A percentile compares a stretch with the other conserved stretches of the same genome.
Conservation (phyloP, 2,329 filamentous ascomycete genomes). For the Fonsecaea pedrosoi region DNA sequence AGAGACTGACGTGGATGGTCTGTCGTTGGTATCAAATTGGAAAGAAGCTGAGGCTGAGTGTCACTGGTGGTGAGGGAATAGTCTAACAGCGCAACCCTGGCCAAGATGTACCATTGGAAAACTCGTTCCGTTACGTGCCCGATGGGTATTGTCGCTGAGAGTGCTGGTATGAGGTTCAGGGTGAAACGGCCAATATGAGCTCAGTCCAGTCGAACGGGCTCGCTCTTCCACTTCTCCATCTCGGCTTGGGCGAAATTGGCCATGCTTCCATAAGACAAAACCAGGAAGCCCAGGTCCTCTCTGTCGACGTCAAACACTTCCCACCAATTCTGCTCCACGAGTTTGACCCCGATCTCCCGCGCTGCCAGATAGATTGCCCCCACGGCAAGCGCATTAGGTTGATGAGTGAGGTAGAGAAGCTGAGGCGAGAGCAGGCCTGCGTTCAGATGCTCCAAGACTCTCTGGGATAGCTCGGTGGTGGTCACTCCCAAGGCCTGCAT, state of each 20-base stretch:
- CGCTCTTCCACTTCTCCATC: slow-evolving; percentile 59
- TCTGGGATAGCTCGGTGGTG: slow-evolving; percentile 63
- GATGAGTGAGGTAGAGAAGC: slow-evolving; percentile 87
- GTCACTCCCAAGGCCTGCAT: slow-evolving; percentile 81
- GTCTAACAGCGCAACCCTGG: not conserved
- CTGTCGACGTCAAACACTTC: slow-evolving; percentile 96
- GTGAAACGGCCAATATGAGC: not conserved
- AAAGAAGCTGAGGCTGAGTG: not conserved
- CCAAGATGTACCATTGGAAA: not conserved
- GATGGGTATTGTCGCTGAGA: not conserved
- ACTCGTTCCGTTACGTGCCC: not conserved
- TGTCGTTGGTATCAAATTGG: not conserved
- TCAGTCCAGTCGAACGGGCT: slow-evolving; percentile 28
- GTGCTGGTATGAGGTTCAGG: not conserved
- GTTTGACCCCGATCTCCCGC: slow-evolving; percentile 74
- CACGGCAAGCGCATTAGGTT: slow-evolving; percentile 82
- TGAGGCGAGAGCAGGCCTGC: slow-evolving; percentile 85
- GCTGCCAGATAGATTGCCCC: slow-evolving; percentile 91
- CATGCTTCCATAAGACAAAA: slow-evolving; percentile 82
- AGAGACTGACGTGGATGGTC: not conserved
- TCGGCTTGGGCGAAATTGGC: slow-evolving; percentile 71
- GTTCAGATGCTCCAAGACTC: slow-evolving; percentile 81
- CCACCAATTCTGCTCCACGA: slow-evolving; percentile 90
- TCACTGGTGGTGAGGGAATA: not conserved
- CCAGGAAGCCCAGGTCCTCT: slow-evolving; percentile 91